These are phyloP conservation scores for Kodamaea plutei DNA, from an alignment of 1,139 yeast species.

Conservation along the genomic window DNA sequence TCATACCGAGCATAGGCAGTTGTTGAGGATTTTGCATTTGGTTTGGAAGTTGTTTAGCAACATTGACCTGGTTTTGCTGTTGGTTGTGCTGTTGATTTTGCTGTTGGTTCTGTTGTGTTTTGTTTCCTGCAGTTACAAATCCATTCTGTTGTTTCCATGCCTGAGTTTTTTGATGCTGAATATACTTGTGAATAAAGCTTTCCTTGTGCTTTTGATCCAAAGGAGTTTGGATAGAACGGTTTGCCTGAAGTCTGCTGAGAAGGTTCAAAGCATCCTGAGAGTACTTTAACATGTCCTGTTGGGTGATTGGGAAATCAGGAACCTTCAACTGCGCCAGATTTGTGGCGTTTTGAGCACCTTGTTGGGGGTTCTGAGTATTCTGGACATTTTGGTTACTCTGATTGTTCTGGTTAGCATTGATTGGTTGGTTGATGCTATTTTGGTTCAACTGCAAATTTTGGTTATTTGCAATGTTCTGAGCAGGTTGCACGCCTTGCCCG, in stretches of 20 bases:
- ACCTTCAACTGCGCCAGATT: conserved; percentile 18
- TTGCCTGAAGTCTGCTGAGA: conserved; percentile 35
- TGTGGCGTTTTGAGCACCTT: conserved; percentile 7
- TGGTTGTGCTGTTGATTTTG: conserved; percentile 1
- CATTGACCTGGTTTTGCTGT: conserved; percentile 6
- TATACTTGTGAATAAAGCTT: conserved; percentile 37
- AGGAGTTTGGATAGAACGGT: conserved; percentile 33
- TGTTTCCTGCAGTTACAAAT: conserved; percentile 12
- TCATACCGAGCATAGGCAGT: conserved; percentile 22
- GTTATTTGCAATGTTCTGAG: neutral
- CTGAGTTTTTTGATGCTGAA: conserved; percentile 38
- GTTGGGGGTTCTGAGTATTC: conserved; percentile 9
- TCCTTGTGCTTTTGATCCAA: conserved; percentile 37
- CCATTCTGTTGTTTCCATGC: conserved; percentile 40
- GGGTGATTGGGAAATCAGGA: conserved; percentile 38
- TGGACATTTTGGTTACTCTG: conserved; percentile 6
- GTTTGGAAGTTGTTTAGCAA: conserved; percentile 7
- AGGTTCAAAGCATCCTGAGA: conserved; percentile 40
- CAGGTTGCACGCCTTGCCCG: conserved; percentile 2
- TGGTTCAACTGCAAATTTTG: too few species aligned
- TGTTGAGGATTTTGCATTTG: conserved; percentile 7
- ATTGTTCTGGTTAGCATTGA: too few species aligned
- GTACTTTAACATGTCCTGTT: conserved; percentile 40
- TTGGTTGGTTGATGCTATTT: conserved; percentile 12
- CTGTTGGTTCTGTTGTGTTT: conserved; percentile 4